Evolutionary conservation across 768 basidiomycete species (phyloP).

Genomic region (Tulasnella calospora): DNA sequence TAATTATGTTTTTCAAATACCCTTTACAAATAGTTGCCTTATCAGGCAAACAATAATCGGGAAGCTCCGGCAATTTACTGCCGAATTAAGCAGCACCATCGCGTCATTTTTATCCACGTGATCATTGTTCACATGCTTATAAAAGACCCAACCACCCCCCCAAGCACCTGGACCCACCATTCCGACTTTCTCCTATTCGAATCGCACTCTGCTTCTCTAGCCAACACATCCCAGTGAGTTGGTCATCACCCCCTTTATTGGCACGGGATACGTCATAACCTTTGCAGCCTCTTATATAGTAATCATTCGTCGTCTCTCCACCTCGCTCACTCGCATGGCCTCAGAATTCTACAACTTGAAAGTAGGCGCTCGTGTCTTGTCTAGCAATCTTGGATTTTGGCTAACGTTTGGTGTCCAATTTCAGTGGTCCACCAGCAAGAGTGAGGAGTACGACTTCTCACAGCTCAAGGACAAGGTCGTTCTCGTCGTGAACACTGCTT

Average conservation of each 20-base stretch:
- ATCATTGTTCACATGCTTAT: neutral
- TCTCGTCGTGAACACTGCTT: conserved; percentile 73
- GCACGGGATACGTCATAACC: neutral
- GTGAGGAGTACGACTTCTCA: conserved; percentile 55
- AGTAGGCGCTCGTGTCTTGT: conserved; percentile 30
- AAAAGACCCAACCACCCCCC: neutral
- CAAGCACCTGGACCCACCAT: neutral
- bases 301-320: neutral
- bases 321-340: conserved; percentile 31
- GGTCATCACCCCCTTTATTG: neutral
- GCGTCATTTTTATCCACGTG: conserved; percentile 10
- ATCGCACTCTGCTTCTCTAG: neutral
- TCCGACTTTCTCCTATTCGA: neutral
- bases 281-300: neutral
- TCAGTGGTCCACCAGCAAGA: conserved; percentile 40
- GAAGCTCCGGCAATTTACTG: neutral
- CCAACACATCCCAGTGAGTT: neutral
- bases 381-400: neutral
- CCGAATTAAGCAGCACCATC: neutral
- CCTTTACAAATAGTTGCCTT: neutral
- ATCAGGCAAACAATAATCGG: conserved; percentile 5
- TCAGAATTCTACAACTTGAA: conserved; percentile 61
- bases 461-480: conserved; percentile 67
- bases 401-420: conserved; percentile 37
- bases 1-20: neutral